Evolutionary conservation across 768 basidiomycete genomes (phyloP).

Genomic region (Tylopilus intermedius): DNA sequence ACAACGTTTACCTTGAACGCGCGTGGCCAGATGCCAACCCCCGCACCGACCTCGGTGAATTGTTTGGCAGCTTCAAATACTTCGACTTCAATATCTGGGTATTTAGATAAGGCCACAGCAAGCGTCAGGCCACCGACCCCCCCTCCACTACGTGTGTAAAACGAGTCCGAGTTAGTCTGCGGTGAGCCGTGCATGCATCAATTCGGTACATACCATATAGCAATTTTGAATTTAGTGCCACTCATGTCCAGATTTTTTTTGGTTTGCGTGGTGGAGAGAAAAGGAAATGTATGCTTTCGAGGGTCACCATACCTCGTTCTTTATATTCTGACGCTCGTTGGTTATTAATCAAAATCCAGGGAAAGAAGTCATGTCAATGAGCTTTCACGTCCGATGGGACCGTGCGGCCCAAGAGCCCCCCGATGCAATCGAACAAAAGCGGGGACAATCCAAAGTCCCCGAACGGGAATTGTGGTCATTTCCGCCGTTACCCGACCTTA

Average conservation of each 20-base stretch:
- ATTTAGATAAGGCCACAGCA: conserved; percentile 34
- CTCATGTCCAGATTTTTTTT: conserved; percentile 8
- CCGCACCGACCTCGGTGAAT: conserved; percentile 56
- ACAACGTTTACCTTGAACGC: conserved; percentile 20
- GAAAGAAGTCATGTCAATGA: neutral
- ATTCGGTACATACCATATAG: conserved; percentile 25
- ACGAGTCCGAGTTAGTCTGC: no score
- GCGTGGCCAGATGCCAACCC: conserved; percentile 46
- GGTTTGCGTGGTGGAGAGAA: neutral
- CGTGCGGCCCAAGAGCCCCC: conserved; percentile 12
- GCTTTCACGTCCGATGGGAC: conserved; percentile 19
- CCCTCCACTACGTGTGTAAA: conserved; percentile 32
- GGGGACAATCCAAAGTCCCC: neutral
- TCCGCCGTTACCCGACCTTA: neutral
- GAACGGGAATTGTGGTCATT: neutral
- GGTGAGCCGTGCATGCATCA: neutral
- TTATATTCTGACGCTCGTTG: no score
- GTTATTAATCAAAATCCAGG: no score
- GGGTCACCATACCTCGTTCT: no score
- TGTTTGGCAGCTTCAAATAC: conserved; percentile 50
- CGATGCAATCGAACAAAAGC: conserved; percentile 23
- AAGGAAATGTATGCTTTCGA: neutral
- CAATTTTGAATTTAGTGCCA: conserved; percentile 24
- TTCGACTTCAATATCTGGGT: conserved; percentile 51
- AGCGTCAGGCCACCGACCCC: conserved; percentile 39